These are phyloP conservation scores for Lactifluus piperatus DNA, from an alignment of 768 basidiomycete genomes.

Conservation along the genomic window DNA sequence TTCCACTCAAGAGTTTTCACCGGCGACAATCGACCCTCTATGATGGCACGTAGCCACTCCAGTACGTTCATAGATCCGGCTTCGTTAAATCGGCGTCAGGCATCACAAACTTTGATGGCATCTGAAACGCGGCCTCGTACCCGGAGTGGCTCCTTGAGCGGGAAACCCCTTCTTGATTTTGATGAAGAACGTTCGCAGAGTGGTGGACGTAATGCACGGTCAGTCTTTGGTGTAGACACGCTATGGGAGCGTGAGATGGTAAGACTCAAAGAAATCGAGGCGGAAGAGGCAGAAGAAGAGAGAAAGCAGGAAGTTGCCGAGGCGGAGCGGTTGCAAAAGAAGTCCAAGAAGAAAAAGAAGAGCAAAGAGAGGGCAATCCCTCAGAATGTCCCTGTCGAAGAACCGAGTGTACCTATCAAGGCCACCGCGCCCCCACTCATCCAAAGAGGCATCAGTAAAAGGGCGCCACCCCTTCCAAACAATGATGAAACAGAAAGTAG, in stretches of 20 bases:
- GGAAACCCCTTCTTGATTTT: conserved; percentile 62
- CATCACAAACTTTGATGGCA: conserved; percentile 33
- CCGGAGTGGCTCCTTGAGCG: conserved; percentile 42
- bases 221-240: conserved; percentile 93
- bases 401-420: conserved; percentile 10
- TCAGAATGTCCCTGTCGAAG: conserved; percentile 1
- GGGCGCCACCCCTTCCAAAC: conserved; percentile 28
- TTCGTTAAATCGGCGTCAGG: conserved; percentile 43
- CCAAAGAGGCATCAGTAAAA: conserved; percentile 27
- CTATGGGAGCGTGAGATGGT: conserved; percentile 84
- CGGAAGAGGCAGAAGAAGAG: conserved; percentile 49
- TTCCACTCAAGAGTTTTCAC: conserved; percentile 62
- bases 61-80: conserved; percentile 72
- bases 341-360: conserved; percentile 32
- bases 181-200: conserved; percentile 37
- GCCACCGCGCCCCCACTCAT: conserved; percentile 30
- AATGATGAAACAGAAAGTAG: conserved; percentile 46
- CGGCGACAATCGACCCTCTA: conserved; percentile 83
- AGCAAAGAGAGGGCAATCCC: conserved; percentile 34
- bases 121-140: conserved; percentile 35
- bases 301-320: conserved; percentile 41
- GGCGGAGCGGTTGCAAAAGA: conserved; percentile 35
- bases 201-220: conserved; percentile 38
- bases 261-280: conserved; percentile 73
- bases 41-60: conserved; percentile 71